Base-by-base conservation (phyloP, 1,139 yeast genomes). In the Chernovozyma aurita region DNA sequence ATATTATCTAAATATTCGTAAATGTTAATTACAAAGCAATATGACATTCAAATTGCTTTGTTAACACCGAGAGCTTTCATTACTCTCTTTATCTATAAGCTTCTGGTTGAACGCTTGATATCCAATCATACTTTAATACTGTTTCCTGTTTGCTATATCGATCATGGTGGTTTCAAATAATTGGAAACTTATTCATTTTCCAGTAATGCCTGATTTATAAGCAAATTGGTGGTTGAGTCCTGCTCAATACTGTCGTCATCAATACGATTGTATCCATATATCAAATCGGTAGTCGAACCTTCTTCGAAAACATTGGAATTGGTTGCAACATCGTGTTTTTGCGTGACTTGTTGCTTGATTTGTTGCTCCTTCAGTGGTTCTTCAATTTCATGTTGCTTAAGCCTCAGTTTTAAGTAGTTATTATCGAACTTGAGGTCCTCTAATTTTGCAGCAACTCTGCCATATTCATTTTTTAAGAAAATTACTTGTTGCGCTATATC, bases 221-320 rank as follows among this genome's bases (percentile, higher is more conserved):
- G 33, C 6, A 30, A 22, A 22, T 30, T n/a, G 11, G 37, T 34
- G 15, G 37, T 34, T 15, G 37, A 34, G 31, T 33, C 36, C 36
- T 4, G 32, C 34, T 30, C 37, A 8, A 11, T 13, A 11, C 11
- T 18, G 4, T 31, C n/a, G n/a, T 24, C 34, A 5, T 14, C 28
- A 24, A n/a, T 18, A 13, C n/a, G n/a, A n/a, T n/a, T 29, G 16
- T 29, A 24, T 4, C 35, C 35, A 21, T 28, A 15, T 14, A 33
- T 27, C 17, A 33, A 26, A 11, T 14, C 32, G 6, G 31, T 28
- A 4, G 35, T 33, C 3, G 35, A 33, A 14, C 28, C 35, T 11
- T 28, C 35, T 5, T 17, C 20, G 12, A 12, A 7, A 5, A 5
- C 15, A 24, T 24, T 13, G 6, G 5, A 7, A 24, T 24, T 24